These are phyloP conservation scores for Mycena vulgaris DNA, from an alignment of 768 basidiomycete species.

Conservation along the genomic window DNA sequence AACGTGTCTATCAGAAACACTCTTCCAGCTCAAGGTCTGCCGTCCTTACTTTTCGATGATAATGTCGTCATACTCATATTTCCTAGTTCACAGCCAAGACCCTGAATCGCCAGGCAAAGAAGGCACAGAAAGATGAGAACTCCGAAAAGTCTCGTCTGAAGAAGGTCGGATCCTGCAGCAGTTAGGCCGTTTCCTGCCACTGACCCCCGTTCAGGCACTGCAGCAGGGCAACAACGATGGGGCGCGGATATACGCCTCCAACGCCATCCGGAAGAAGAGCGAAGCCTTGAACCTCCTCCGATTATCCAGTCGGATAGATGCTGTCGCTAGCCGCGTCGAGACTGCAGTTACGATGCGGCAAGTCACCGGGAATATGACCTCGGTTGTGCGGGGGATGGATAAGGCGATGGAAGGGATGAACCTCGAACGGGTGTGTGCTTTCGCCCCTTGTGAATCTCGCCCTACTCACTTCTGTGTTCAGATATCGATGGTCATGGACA, in stretches of 20 bases:
- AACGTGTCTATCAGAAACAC: slow-evolving; percentile 76
- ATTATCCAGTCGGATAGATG: slow-evolving; percentile 93
- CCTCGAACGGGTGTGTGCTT: slow-evolving; percentile 86
- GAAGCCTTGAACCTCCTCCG: slow-evolving; percentile 94
- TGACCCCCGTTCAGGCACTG: slow-evolving; percentile 75
- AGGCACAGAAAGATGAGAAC: slow-evolving; percentile 96
- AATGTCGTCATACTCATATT: slow-evolving; percentile 35
- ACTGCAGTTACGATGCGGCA: slow-evolving; percentile 98
- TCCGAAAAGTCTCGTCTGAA: slow-evolving; percentile 92
- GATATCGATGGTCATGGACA: slow-evolving; percentile 99
- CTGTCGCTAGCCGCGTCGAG: slow-evolving; percentile 96
- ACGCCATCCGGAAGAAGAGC: slow-evolving; percentile 98
- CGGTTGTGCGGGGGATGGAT: slow-evolving; percentile 98
- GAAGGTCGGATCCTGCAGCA: slow-evolving; percentile 73
- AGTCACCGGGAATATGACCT: slow-evolving; percentile 97
- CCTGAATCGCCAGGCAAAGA: slow-evolving; percentile 94
- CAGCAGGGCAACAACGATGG: slow-evolving; percentile 98
- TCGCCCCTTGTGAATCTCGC: background rate
- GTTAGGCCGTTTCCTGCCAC: background rate
- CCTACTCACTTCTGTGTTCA: slow-evolving; percentile 47
- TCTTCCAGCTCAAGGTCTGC: slow-evolving; percentile 97
- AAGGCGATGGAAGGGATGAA: slow-evolving; percentile 99
- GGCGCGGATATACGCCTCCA: slow-evolving; percentile 97
- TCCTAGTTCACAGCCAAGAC: slow-evolving; percentile 97
- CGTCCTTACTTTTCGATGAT: slow-evolving; percentile 14